Base-by-base conservation (phyloP, 2,329 filamentous ascomycete genomes). In the Colletotrichum destructivum region DNA sequence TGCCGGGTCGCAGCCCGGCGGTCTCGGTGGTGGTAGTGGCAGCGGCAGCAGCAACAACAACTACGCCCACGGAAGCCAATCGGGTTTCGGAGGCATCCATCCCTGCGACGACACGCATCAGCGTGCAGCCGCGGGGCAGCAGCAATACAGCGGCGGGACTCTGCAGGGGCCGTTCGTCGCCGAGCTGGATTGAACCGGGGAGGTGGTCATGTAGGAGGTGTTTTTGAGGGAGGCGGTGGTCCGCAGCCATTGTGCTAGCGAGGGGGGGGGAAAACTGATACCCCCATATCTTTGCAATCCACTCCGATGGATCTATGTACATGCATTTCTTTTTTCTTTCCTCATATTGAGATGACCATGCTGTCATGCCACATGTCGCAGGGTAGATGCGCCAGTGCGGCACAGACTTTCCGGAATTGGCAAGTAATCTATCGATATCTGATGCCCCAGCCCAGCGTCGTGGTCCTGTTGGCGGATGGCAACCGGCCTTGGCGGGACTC, bases 121-220 rank as follows among this genome's bases (percentile, higher is more conserved):
- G 42, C 66, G 42, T 21, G 40, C 16, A 4, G 16, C 31, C 7
- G 16, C 42, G 2, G 55, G 38, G 23, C 57, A 35, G n/a, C 64
- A 71, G 40, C 55, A 61, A 21, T n/a, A n/a, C 18, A 60, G 60
- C 16, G 46, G 60, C 60, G 62, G 47, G 18, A 46, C 62, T 31
- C 13, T 47, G 38, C 62, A 47, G 16, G 66, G 59, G 35, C 65
- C 59, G 7, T 64, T 72, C 26, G 21, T 65, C 9, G 66, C 69
- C 66, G 69, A 70, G 61, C 42, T 70, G 66, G 66, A 70, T 31
- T 72, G 52, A 69, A 42, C 62, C 13, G 66, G 54, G 54, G 31
- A 4, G 26, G 26, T 26, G 26, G 31, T 31, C 31, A 11, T 3
- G 18, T 15, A 38, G 35, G 21, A 13, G 18, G 13, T n/a, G 12